Evolutionary conservation across 2,329 filamentous ascomycete species (phyloP).

Genomic region (Paracoccidioides lutzii): DNA sequence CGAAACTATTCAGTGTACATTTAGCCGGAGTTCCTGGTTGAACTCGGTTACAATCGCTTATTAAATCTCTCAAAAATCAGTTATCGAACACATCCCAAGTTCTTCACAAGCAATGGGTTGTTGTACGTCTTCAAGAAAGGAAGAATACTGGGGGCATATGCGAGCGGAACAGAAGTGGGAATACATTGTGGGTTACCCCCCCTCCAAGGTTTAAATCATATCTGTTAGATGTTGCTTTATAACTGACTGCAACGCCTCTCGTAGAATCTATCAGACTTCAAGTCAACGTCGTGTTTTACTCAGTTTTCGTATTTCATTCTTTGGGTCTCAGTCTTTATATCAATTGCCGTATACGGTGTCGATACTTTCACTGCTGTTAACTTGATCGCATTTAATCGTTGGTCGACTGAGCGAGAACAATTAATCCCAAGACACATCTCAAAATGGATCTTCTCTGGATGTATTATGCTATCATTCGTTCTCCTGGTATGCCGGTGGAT

Average conservation of each 20-base stretch:
- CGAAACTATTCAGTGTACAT: neutral
- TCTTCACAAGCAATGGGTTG: slow-evolving; percentile 48
- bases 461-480: slow-evolving; percentile 80
- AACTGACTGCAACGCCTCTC: neutral
- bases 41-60: neutral
- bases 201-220: too few species aligned
- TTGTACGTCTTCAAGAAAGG: slow-evolving; percentile 42
- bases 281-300: slow-evolving; percentile 62
- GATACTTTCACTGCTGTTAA: slow-evolving; percentile 92
- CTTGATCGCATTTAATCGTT: slow-evolving; percentile 74
- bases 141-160: slow-evolving; percentile 48
- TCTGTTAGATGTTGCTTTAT: neutral
- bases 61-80: neutral
- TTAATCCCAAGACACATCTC: slow-evolving; percentile 63
- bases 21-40: neutral
- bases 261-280: slow-evolving; percentile 60
- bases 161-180: slow-evolving; percentile 86
- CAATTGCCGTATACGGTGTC: slow-evolving; percentile 71
- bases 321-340: slow-evolving; percentile 65
- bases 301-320: slow-evolving; percentile 74
- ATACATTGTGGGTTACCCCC: slow-evolving; percentile 55
- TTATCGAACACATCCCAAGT: neutral
- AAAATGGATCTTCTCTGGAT: slow-evolving; percentile 90
- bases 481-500: slow-evolving; percentile 71
- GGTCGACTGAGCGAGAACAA: slow-evolving; percentile 73